phyloP scores from a whole-genome alignment of 345 rosid genomes.

The Limnanthes douglasii region DNA sequence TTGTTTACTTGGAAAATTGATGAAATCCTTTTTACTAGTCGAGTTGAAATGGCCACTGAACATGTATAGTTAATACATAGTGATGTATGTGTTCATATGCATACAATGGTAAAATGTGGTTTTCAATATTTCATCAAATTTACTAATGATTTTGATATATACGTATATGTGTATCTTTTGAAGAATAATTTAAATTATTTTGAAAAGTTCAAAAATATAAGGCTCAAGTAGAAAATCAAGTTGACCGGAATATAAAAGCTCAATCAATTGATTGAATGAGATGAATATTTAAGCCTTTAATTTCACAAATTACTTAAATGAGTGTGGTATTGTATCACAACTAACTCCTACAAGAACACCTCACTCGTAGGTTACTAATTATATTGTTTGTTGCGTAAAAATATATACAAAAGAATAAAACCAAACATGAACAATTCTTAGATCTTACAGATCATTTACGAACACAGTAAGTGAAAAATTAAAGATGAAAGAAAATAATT shows the following conservation, averaged over 20 bases:
- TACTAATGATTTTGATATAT: neutral
- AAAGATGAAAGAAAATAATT: no score
- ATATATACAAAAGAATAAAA: no score
- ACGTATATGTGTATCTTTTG: slow-evolving; percentile 3
- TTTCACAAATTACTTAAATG: slow-evolving; percentile 6
- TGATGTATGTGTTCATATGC: slow-evolving; percentile 2
- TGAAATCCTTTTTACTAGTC: no score
- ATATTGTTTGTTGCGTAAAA: no score
- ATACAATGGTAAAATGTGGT: neutral
- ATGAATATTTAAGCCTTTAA: slow-evolving; percentile 5
- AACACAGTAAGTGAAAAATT: no score
- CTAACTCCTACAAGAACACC: no score
- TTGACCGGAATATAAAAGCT: slow-evolving; percentile 4
- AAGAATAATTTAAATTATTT: neutral
- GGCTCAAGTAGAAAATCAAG: slow-evolving; percentile 9
- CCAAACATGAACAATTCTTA: no score
- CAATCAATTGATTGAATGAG: slow-evolving; percentile 6
- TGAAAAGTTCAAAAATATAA: slow-evolving; percentile 3
- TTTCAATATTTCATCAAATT: slow-evolving; percentile 2
- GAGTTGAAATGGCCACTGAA: no score
- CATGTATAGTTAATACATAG: neutral
- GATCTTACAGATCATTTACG: no score
- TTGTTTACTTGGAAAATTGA: no score
- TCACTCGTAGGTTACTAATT: no score
- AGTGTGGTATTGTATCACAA: slow-evolving; percentile 1